Evolutionary conservation across 345 rosid genomes (phyloP).

Genomic region (Atalantia buxifolia): DNA sequence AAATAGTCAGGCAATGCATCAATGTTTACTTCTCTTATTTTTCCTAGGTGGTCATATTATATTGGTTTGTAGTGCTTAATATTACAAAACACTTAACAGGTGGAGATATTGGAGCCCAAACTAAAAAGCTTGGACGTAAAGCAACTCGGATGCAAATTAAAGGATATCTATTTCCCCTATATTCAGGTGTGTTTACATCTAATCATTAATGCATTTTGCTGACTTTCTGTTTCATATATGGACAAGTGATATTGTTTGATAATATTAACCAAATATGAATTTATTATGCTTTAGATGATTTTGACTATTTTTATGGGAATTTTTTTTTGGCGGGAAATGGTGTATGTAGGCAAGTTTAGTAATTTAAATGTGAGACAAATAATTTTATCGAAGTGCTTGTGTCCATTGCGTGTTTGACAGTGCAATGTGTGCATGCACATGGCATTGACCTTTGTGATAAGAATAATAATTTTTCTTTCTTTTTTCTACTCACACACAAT

Average conservation of each 20-base stretch:
- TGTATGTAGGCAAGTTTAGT: background rate
- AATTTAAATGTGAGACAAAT: background rate
- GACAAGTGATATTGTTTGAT: background rate
- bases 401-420: background rate
- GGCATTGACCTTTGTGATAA: background rate
- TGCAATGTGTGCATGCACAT: background rate
- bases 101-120: conserved; percentile 53
- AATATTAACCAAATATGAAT: background rate
- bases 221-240: background rate
- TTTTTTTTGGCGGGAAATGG: background rate
- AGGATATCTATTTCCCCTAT: conserved; percentile 84
- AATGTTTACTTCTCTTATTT: background rate
- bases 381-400: background rate
- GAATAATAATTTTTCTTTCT: background rate
- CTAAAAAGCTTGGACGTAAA: conserved; percentile 28
- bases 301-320: background rate
- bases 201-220: background rate
- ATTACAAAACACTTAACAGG: conserved; percentile 34
- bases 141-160: conserved; percentile 63
- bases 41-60: background rate
- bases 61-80: background rate
- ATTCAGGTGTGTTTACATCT: conserved; percentile 50
- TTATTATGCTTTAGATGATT: background rate
- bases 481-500: too few relatives aligned
- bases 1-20: background rate